Percentiles rank a stretch among this genome's conserved stretches.
These are phyloP conservation scores for Nicotiana noctiflora DNA, from an alignment of 257 asterid species.

Conservation along the genomic window DNA sequence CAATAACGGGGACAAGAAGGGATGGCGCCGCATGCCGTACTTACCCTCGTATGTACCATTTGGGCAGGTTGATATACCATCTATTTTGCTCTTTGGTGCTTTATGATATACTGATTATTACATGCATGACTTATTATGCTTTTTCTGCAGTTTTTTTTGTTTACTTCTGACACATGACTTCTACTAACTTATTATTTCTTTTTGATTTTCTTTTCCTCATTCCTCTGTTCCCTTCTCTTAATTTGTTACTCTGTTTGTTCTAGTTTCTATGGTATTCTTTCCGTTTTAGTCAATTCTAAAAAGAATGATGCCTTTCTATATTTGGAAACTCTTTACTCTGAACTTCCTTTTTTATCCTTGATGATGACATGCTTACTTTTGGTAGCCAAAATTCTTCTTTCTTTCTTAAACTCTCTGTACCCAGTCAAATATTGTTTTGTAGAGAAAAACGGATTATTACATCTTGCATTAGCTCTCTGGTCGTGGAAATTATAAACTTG, in stretches of 20 bases:
- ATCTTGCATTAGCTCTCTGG: neutral
- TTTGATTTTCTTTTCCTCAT: neutral
- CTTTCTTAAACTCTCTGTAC: neutral
- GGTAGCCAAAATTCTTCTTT: neutral
- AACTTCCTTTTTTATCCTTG: slow-evolving; percentile 2
- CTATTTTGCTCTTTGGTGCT: neutral
- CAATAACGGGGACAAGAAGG: slow-evolving; percentile 40
- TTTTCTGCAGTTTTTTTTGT: neutral
- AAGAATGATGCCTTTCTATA: neutral
- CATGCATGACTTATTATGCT: neutral
- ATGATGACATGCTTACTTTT: neutral
- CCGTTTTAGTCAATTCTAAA: neutral
- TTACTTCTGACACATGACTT: neutral
- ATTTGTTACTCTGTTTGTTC: neutral
- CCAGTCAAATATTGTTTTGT: neutral
- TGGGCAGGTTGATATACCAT: slow-evolving; percentile 58
- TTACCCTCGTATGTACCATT: slow-evolving; percentile 97
- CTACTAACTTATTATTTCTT: neutral
- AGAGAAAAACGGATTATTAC: neutral
- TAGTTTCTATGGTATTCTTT: neutral
- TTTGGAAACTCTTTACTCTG: neutral
- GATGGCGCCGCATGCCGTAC: slow-evolving; percentile 77
- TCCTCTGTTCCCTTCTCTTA: neutral
- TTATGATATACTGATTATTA: neutral
- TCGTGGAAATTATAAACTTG: neutral